A percentile compares a stretch with the other conserved stretches of the same genome.
These are phyloP conservation scores for Apiospora sp. DNA, from an alignment of 2,329 filamentous ascomycete species.

Conservation along the genomic window DNA sequence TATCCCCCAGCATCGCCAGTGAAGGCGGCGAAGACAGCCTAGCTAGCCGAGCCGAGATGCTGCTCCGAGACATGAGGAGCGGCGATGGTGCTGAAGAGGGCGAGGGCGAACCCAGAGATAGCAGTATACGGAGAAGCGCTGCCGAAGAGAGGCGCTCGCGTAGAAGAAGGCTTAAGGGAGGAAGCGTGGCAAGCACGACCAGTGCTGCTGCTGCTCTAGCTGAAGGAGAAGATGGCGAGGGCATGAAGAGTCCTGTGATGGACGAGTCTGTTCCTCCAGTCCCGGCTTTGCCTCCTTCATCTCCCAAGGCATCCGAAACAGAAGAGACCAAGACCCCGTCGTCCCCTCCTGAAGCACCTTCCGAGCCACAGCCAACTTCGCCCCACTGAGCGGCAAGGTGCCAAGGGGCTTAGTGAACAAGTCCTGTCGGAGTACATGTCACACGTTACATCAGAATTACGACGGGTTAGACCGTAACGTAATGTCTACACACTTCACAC, in stretches of 20 bases:
- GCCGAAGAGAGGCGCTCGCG: constrained; percentile 45
- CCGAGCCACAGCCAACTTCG: background rate
- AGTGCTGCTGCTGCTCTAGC: constrained; percentile 31
- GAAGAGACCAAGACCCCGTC: constrained; percentile 7
- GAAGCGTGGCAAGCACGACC: constrained; percentile 32
- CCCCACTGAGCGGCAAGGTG: background rate
- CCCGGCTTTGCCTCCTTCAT: constrained; percentile 6
- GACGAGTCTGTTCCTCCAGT: constrained; percentile 32
- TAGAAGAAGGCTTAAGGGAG: constrained; percentile 43
- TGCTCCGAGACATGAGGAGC: constrained; percentile 81
- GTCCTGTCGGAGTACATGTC: constrained; percentile 8
- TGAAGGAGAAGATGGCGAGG: constrained; percentile 29
- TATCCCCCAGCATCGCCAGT: constrained; percentile 51
- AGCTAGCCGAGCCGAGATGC: constrained; percentile 81
- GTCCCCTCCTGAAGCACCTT: background rate
- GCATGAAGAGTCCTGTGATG: constrained; percentile 32
- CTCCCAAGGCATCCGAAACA: background rate
- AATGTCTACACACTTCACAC: constrained; percentile 24
- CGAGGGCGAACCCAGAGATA: constrained; percentile 61
- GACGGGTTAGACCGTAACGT: constrained; percentile 20
- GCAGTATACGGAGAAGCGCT: constrained; percentile 64
- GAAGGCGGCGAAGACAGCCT: constrained; percentile 72
- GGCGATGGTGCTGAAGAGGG: constrained; percentile 67
- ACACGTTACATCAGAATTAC: constrained; percentile 7
- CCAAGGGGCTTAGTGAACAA: background rate